These are phyloP conservation scores for Fusarium falciforme DNA, from an alignment of 2,329 filamentous ascomycete species.

Conservation along the genomic window DNA sequence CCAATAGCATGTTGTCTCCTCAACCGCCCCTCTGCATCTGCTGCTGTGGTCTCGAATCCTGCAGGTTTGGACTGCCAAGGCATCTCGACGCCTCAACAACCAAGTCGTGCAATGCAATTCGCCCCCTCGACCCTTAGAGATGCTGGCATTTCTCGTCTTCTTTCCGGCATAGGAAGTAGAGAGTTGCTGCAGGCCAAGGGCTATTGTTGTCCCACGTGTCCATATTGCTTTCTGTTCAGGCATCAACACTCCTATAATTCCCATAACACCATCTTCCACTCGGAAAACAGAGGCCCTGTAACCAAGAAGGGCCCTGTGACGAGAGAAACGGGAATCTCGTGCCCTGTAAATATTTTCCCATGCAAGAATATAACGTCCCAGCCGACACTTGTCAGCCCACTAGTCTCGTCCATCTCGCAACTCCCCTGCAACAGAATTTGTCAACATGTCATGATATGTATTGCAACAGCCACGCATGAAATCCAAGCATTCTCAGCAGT, in stretches of 20 bases:
- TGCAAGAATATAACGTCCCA: background rate
- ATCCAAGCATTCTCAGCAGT: background rate
- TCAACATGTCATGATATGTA: background rate
- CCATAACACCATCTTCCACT: background rate
- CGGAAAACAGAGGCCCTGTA: background rate
- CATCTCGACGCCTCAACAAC: background rate
- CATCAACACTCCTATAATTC: background rate
- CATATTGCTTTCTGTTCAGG: background rate
- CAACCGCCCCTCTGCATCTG: background rate
- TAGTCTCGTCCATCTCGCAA: background rate
- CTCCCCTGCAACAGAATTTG: slow-evolving; percentile 2
- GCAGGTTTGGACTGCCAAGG: background rate
- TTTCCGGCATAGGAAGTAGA: background rate
- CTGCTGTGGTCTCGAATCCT: background rate
- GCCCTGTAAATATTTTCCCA: background rate
- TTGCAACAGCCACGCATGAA: slow-evolving; percentile 2
- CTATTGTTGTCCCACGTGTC: background rate
- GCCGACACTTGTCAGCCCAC: background rate
- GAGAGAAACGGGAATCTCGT: background rate
- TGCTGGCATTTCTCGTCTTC: background rate
- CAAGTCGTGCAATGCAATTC: background rate
- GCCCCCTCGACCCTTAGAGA: background rate
- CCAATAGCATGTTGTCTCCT: background rate
- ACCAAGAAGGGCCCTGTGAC: background rate
- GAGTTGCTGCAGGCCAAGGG: background rate